These are phyloP conservation scores for Cercospora sesami DNA, from an alignment of 2,329 filamentous ascomycete genomes.

Conservation along the genomic window DNA sequence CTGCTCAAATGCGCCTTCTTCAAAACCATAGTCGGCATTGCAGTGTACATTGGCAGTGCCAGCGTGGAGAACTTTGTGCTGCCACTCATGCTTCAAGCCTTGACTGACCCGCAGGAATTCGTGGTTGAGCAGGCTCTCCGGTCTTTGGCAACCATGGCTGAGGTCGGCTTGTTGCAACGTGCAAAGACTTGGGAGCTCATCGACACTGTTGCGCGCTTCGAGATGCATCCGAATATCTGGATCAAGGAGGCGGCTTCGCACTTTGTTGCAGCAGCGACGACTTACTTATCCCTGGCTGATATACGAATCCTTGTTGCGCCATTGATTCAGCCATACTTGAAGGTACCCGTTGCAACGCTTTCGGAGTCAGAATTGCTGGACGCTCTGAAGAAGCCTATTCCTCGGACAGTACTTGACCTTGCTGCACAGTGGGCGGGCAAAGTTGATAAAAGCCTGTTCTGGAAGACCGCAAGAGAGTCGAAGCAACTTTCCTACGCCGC, in stretches of 20 bases:
- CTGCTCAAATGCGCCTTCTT: conserved; percentile 96
- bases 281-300: conserved; percentile 75
- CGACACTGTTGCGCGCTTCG: conserved; percentile 78
- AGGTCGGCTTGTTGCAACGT: conserved; percentile 81
- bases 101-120: conserved; percentile 90
- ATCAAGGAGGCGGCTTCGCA: conserved; percentile 85
- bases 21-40: conserved; percentile 89
- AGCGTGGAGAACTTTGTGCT: conserved; percentile 93
- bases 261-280: conserved; percentile 75
- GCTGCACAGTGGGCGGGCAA: conserved; percentile 73
- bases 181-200: conserved; percentile 84
- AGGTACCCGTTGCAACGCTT: conserved; percentile 67
- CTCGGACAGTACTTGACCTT: conserved; percentile 79
- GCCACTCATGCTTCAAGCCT: conserved; percentile 90
- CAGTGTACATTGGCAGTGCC: conserved; percentile 82
- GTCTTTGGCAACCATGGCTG: conserved; percentile 83
- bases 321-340: conserved; percentile 77
- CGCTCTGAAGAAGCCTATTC: conserved; percentile 76
- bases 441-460: conserved; percentile 78
- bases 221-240: conserved; percentile 93
- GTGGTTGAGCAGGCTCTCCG: conserved; percentile 89
- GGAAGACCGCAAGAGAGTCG: conserved; percentile 73
- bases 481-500: conserved; percentile 60
- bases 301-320: conserved; percentile 80
- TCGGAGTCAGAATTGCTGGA: conserved; percentile 75